These are phyloP conservation scores for Ceratocystis cacaofunesta DNA, from an alignment of 2,329 filamentous ascomycete species.

Conservation along the genomic window DNA sequence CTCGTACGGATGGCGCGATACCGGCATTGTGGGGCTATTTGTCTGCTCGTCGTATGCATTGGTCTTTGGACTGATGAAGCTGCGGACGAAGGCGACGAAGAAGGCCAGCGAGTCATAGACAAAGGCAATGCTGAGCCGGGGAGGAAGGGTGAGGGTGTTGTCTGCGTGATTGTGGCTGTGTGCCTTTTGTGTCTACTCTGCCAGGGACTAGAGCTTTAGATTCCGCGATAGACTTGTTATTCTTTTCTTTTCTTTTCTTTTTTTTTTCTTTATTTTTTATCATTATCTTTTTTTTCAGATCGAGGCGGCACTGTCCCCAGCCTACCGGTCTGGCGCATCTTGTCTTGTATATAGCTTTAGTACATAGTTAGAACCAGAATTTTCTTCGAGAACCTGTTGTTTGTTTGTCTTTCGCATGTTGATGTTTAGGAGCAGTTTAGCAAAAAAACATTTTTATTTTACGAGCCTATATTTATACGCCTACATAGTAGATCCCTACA, in stretches of 20 bases:
- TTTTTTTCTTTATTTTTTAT: not conserved
- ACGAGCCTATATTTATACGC: not conserved
- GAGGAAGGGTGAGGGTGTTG: not conserved
- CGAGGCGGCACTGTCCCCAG: constrained; percentile 19
- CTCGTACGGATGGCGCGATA: constrained; percentile 52
- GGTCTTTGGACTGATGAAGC: constrained; percentile 34
- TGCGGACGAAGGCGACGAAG: constrained; percentile 34
- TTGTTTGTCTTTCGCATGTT: not conserved
- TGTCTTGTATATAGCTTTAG: not conserved
- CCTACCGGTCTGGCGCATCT: not conserved
- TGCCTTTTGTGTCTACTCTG: too few species aligned
- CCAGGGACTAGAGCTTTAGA: not conserved
- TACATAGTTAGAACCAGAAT: not conserved
- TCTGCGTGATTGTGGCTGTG: not conserved
- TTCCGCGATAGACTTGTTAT: not conserved
- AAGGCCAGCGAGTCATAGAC: constrained; percentile 23
- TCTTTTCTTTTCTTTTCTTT: not conserved
- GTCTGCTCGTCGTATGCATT: constrained; percentile 37
- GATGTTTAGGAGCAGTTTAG: not conserved
- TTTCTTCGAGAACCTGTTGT: constrained; percentile 2
- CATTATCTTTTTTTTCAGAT: not conserved
- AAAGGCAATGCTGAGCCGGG: too few species aligned
- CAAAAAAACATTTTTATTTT: not conserved
- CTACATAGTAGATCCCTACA: not conserved
- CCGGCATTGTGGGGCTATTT: constrained; percentile 43